Conservation (phyloP, 2,329 filamentous ascomycete species). For the Bipolaris zeicola region DNA sequence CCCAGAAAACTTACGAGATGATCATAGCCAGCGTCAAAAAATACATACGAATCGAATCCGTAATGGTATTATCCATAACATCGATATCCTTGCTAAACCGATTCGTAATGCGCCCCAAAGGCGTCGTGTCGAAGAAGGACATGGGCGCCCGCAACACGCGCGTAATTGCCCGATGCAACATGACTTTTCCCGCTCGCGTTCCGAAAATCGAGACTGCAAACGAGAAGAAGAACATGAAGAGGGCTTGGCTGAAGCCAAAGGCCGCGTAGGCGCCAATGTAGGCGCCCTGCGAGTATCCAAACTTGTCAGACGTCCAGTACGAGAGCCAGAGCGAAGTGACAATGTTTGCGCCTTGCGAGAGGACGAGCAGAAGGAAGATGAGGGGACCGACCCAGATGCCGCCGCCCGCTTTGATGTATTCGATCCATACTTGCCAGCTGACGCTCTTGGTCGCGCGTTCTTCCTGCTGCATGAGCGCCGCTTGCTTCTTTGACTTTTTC, state of each 20-base stretch:
- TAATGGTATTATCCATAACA: constrained; percentile 92
- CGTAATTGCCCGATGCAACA: constrained; percentile 80
- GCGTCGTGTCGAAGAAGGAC: constrained; percentile 97
- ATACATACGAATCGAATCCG: constrained; percentile 91
- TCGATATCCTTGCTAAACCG: constrained; percentile 95
- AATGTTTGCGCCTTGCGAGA: constrained; percentile 85
- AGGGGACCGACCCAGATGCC: constrained; percentile 69
- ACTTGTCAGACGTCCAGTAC: constrained; percentile 87
- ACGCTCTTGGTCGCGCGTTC: constrained; percentile 77
- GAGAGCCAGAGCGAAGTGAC: constrained; percentile 89
- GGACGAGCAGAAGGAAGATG: constrained; percentile 67
- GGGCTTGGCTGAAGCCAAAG: constrained; percentile 32
- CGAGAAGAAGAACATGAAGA: constrained; percentile 74
- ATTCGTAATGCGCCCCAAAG: constrained; percentile 92
- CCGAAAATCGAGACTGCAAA: constrained; percentile 77
- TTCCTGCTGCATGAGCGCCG: constrained; percentile 72
- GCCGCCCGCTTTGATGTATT: constrained; percentile 78
- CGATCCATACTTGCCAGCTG: constrained; percentile 77
- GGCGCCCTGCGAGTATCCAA: constrained; percentile 65
- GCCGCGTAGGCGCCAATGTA: constrained; percentile 67
- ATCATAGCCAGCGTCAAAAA: constrained; percentile 84
- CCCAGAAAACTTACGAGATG: constrained; percentile 49
- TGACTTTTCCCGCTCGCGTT: constrained; percentile 78
- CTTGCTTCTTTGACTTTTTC: constrained; percentile 55
- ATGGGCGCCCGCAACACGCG: constrained; percentile 72